Evolutionary conservation across 1,284 basidiomycete genomes (phyloP).

Genomic region (Leccinum fuscescens): DNA sequence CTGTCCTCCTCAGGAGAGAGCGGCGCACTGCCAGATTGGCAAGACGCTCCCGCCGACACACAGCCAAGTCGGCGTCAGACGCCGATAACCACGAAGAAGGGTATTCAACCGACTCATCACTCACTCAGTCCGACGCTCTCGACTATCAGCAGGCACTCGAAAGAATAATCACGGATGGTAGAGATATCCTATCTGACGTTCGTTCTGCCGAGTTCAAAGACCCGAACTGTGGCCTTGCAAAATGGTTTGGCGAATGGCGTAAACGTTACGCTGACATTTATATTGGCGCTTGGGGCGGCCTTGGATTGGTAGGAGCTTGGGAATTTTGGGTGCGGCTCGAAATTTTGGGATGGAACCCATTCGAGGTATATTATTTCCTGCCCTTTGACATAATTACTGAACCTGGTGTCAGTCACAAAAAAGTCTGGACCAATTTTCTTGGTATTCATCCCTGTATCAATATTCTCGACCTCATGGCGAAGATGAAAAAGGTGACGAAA

Average conservation of each 20-base stretch:
- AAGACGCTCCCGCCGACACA: conserved; percentile 46
- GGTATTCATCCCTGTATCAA: conserved; percentile 77
- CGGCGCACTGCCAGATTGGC: conserved; percentile 54
- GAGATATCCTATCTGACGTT: conserved; percentile 78
- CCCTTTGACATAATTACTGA: conserved; percentile 6
- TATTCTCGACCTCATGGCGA: conserved; percentile 66
- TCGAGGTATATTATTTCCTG: conserved; percentile 55
- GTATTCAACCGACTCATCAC: conserved; percentile 80
- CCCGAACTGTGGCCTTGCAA: conserved; percentile 69
- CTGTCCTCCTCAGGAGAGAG: conserved; percentile 46
- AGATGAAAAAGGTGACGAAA: conserved; percentile 46
- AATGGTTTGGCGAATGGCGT: conserved; percentile 82
- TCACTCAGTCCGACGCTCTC: conserved; percentile 61
- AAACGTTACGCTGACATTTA: conserved; percentile 79
- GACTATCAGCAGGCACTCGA: conserved; percentile 71
- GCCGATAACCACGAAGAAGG: conserved; percentile 66
- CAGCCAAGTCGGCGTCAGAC: conserved; percentile 17
- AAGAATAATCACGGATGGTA: conserved; percentile 51
- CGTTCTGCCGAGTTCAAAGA: conserved; percentile 82
- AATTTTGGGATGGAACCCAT: conserved; percentile 83
- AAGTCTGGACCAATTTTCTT: conserved; percentile 76
- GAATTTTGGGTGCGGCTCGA: conserved; percentile 94
- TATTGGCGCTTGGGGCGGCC: conserved; percentile 83
- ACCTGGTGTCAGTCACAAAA: conserved; percentile 41
- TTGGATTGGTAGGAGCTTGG: conserved; percentile 90